phyloP scores from a whole-genome alignment of 345 rosid species.

The Melaleuca alternifolia region DNA sequence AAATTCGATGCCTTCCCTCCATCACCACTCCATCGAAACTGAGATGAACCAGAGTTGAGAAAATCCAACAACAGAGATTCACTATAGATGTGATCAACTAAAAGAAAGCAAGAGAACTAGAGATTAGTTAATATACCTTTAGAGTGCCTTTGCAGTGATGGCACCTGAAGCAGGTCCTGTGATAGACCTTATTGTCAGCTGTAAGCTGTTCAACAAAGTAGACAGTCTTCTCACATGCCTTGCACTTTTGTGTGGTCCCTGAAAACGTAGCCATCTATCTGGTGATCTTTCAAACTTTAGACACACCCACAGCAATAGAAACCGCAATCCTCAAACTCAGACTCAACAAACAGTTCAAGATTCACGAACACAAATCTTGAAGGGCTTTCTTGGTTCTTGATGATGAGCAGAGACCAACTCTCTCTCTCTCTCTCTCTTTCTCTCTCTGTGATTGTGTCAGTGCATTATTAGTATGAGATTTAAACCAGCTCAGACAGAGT shows the following conservation, averaged over 20 bases:
- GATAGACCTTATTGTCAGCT: slow-evolving; percentile 32
- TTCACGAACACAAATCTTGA: neutral
- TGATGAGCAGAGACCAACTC: neutral
- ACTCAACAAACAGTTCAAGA: neutral
- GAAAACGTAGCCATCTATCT: slow-evolving; percentile 26
- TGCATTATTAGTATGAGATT: neutral
- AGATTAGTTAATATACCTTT: slow-evolving; percentile 15
- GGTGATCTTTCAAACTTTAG: neutral
- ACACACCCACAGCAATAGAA: neutral
- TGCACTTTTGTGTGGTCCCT: slow-evolving; percentile 47
- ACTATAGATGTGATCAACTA: neutral
- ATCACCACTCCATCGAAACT: neutral
- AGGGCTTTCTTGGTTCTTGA: neutral
- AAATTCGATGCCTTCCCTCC: neutral
- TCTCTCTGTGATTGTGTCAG: neutral
- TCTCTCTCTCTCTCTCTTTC: neutral
- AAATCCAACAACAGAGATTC: neutral
- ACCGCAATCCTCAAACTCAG: neutral
- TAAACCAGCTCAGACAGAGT: neutral
- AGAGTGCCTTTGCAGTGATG: slow-evolving; percentile 46
- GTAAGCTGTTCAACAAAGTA: slow-evolving; percentile 41
- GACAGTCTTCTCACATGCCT: slow-evolving; percentile 42
- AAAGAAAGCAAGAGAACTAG: neutral
- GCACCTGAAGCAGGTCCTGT: slow-evolving; percentile 41
- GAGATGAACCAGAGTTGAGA: neutral